Conservation (phyloP, 179 eudicot genomes). For the Monotropa hypopitys region DNA sequence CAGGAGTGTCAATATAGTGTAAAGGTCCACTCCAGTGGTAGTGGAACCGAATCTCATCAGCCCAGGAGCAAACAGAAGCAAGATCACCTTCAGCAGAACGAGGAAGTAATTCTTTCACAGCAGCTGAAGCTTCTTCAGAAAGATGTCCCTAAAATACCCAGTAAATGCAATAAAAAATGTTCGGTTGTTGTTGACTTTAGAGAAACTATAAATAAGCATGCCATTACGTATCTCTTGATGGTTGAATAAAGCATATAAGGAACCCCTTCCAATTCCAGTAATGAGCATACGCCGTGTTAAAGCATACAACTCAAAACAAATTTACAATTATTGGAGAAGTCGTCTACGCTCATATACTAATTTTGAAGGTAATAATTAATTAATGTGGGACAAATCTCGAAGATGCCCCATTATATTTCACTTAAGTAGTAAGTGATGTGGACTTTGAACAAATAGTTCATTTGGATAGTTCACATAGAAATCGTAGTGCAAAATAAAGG, state of each 20-base stretch:
- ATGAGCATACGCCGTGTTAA: not conserved
- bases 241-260: not conserved
- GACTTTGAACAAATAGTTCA: not conserved
- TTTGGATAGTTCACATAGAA: not conserved
- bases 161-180: not conserved
- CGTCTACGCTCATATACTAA: no score
- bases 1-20: slow-evolving; percentile 91
- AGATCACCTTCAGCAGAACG: slow-evolving; percentile 69
- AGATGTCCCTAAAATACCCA: slow-evolving; percentile 51
- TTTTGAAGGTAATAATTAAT: no score
- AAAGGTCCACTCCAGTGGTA: slow-evolving; percentile 72
- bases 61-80: slow-evolving; percentile 81
- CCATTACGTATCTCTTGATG: not conserved
- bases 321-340: no score
- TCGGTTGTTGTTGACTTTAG: not conserved
- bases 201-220: not conserved
- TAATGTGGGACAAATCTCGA: no score
- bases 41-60: slow-evolving; percentile 63
- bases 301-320: no score
- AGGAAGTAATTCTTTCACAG: slow-evolving; percentile 70
- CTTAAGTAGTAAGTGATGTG: not conserved
- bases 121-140: slow-evolving; percentile 50
- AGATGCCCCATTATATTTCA: not conserved
- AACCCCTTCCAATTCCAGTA: not conserved
- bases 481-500: not conserved